Evolutionary conservation across 345 rosid genomes (phyloP), one percentile per base, ranked within the genome.

Genomic region (Moricandia moricandioides): DNA sequence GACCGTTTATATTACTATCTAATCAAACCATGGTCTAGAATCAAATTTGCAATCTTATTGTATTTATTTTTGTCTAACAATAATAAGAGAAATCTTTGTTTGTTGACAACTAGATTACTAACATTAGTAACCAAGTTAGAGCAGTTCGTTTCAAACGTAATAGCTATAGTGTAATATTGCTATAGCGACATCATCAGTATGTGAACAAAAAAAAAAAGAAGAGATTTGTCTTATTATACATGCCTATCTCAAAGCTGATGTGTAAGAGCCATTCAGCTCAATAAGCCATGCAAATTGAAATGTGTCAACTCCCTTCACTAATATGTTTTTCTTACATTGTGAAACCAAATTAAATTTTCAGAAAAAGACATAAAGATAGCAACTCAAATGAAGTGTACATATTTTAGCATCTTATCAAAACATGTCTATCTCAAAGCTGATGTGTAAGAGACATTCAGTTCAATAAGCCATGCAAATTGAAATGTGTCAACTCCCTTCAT

Each of bases 271-370:
- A 71, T 78, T 72, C 56, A 77, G 56, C 6, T 58, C 13, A 59
- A 47, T 13, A 65, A 71, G 62, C 72, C 80, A 77, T 77, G 80
- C 80, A 71, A 71, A 71, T 58, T 65, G 80, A 71, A 71, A 71
- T 65, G 68, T 78, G 81, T 71, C 81, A 37, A 66, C 51, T 58
- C 75, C 34, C 10, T 55, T 17, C 21, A 59, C 16, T n/a, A 14
- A 11, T 55, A 43, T 77, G 34, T 0, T 30, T 52, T 70, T 35
- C 21, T 33, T 10, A 51, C 31, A 35, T 1, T 10, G 8, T 34
- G 35, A 17, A 12, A 54, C 70, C 77, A 78, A 71, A 12, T 10
- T 34, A 6, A 7, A 5, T 24, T 21, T 76, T 43, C 6, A 21
- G 60, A 56, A 4, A 24, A 56, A 64, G 52, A 70, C 75, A 76